These are phyloP conservation scores for Ophiostoma angusticollis DNA, from an alignment of 2,329 filamentous ascomycete genomes.

Conservation along the genomic window DNA sequence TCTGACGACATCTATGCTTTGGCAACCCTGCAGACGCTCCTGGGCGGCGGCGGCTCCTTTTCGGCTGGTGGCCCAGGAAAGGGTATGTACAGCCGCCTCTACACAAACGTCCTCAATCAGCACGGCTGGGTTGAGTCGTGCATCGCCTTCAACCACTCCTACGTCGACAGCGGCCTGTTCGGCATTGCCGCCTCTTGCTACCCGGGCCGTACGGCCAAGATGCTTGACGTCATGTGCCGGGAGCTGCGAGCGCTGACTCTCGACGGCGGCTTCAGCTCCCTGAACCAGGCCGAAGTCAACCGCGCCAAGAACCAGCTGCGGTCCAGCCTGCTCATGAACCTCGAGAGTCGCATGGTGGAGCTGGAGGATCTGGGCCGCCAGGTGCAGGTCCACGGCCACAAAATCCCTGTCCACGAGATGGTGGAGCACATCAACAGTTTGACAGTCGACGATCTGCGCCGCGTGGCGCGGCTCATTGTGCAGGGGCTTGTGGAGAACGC, in stretches of 20 bases:
- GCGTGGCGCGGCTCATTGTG: slow-evolving; percentile 69
- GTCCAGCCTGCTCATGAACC: slow-evolving; percentile 85
- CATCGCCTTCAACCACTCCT: slow-evolving; percentile 92
- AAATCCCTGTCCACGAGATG: slow-evolving; percentile 89
- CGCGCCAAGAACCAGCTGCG: slow-evolving; percentile 95
- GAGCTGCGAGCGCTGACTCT: slow-evolving; percentile 70
- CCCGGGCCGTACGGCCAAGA: slow-evolving; percentile 62
- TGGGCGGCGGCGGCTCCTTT: slow-evolving; percentile 92
- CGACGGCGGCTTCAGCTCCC: slow-evolving; percentile 57
- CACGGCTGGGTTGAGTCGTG: slow-evolving; percentile 96
- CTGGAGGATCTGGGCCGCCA: slow-evolving; percentile 89
- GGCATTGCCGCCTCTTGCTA: slow-evolving; percentile 82
- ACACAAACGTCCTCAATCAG: slow-evolving; percentile 96
- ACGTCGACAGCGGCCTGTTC: slow-evolving; percentile 90
- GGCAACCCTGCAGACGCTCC: slow-evolving; percentile 85
- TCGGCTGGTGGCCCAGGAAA: slow-evolving; percentile 93
- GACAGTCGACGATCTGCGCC: slow-evolving; percentile 65
- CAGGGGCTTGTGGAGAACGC: slow-evolving; percentile 62
- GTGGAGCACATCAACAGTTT: slow-evolving; percentile 72
- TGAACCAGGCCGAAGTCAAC: slow-evolving; percentile 67
- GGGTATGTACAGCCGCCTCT: slow-evolving; percentile 96
- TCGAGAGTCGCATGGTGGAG: slow-evolving; percentile 94
- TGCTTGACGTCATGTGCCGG: slow-evolving; percentile 92
- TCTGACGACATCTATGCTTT: slow-evolving; percentile 93
- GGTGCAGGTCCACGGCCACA: slow-evolving; percentile 90